Base-by-base conservation (phyloP, 2,329 filamentous ascomycete species). In the Arthrocladium fulminans region DNA sequence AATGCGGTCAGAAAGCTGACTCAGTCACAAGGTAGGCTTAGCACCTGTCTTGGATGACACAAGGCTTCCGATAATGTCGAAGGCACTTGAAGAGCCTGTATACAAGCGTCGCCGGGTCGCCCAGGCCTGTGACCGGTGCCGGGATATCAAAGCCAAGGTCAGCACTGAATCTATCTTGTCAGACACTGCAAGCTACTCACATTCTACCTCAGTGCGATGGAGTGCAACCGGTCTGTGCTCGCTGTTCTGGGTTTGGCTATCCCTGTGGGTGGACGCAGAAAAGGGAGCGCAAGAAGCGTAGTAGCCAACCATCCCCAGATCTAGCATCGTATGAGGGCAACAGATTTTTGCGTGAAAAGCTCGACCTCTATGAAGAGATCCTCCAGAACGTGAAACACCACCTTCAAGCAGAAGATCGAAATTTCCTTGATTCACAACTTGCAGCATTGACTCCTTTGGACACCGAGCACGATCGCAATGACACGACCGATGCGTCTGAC, bases 121-220 rank as follows among this genome's bases (percentile, higher is more conserved):
- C n/a, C n/a, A n/a, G n/a, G n/a, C n/a, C n/a, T n/a, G n/a, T n/a
- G n/a, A n/a, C n/a, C n/a, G n/a, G n/a, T n/a, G n/a, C n/a, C n/a
- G n/a, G n/a, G n/a, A n/a, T n/a, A n/a, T n/a, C n/a, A n/a, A n/a
- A n/a, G n/a, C n/a, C n/a, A n/a, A n/a, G n/a, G 29, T 32, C 29
- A 32, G 29, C 29, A 9, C 29, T 17, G 32, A 35, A 12, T 17
- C 38, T 37, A 19, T 23, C 27, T 39, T 34, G 17, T 30, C 29
- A 19, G n/a, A n/a, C n/a, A n/a, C n/a, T n/a, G n/a, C n/a, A n/a
- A n/a, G n/a, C n/a, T n/a, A n/a, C n/a, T n/a, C n/a, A n/a, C n/a
- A n/a, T n/a, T n/a, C n/a, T n/a, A n/a, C n/a, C 25, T 20, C 39
- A 63, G 61, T 62, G 61, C 43, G 59, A 62, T 54, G 61, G 59